These are phyloP conservation scores for Musa itinerans DNA, from an alignment of 176 grass and related monocot genomes.

Conservation along the genomic window DNA sequence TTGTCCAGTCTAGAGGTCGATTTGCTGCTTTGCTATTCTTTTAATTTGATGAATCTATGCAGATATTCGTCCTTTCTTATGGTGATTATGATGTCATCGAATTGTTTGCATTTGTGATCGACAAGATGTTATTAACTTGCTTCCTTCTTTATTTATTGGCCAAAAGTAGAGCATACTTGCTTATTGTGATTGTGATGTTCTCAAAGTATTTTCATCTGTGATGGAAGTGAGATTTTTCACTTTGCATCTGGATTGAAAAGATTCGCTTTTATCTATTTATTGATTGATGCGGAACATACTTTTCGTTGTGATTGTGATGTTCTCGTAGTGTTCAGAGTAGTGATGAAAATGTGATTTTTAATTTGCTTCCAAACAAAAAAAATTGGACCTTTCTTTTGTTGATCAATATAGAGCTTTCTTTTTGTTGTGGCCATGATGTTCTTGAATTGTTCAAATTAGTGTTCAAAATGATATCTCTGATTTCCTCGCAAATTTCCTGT, in stretches of 20 bases:
- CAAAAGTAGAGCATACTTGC: too few relatives aligned
- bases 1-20: constrained; percentile 3
- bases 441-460: not conserved
- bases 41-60: not conserved
- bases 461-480: not conserved
- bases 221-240: too few relatives aligned
- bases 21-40: not conserved
- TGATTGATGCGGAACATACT: too few relatives aligned
- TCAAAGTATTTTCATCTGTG: too few relatives aligned
- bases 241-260: too few relatives aligned
- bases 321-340: not conserved
- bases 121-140: too few relatives aligned
- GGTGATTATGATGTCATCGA: not conserved
- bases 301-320: not conserved
- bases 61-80: not conserved
- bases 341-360: not conserved
- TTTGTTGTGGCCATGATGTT: not conserved
- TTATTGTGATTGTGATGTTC: too few relatives aligned
- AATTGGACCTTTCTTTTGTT: not conserved
- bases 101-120: not conserved
- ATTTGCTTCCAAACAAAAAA: not conserved
- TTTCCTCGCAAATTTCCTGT: not conserved
- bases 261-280: too few relatives aligned
- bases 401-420: not conserved
- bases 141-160: too few relatives aligned